phyloP scores from a whole-genome alignment of 2,329 filamentous ascomycete species.

The Talaromyces amestolkiae region DNA sequence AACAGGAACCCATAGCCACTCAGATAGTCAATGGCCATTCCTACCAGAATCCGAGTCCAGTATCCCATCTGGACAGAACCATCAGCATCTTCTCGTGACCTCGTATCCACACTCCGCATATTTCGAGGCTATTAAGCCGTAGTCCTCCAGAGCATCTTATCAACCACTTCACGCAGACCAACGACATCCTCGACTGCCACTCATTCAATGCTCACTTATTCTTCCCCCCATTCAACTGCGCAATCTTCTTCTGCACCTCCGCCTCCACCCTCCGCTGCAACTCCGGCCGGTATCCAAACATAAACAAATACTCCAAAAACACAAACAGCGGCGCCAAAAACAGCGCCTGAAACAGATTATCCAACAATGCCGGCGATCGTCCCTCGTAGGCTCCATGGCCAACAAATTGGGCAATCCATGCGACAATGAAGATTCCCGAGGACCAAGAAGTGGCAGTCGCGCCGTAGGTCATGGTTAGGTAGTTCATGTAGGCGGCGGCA shows the following conservation, averaged over 20 bases:
- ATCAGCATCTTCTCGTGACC: background rate
- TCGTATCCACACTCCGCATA: background rate
- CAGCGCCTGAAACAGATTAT: slow-evolving; percentile 87
- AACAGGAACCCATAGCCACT: background rate
- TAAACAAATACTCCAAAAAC: slow-evolving; percentile 92
- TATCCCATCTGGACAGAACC: background rate
- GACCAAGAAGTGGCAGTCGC: slow-evolving; percentile 63
- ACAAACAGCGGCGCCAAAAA: slow-evolving; percentile 95
- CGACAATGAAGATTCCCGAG: slow-evolving; percentile 65
- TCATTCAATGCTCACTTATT: slow-evolving; percentile 24
- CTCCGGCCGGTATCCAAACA: slow-evolving; percentile 83
- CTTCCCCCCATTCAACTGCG: slow-evolving; percentile 66
- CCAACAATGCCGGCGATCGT: slow-evolving; percentile 80
- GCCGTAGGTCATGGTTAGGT: slow-evolving; percentile 65
- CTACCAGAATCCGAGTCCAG: background rate
- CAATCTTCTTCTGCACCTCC: slow-evolving; percentile 71
- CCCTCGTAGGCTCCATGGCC: slow-evolving; percentile 89
- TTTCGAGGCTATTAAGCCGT: background rate
- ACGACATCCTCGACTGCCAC: background rate
- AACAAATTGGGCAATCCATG: slow-evolving; percentile 87
- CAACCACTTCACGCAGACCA: slow-evolving; percentile 22
- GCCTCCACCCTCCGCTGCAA: slow-evolving; percentile 77
- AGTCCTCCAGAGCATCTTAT: background rate
- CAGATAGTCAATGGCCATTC: background rate
- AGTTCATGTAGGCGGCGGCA: slow-evolving; percentile 71